Evolutionary conservation across 2,329 filamentous ascomycete genomes (phyloP).

Genomic region (Botrytis sinoallii): DNA sequence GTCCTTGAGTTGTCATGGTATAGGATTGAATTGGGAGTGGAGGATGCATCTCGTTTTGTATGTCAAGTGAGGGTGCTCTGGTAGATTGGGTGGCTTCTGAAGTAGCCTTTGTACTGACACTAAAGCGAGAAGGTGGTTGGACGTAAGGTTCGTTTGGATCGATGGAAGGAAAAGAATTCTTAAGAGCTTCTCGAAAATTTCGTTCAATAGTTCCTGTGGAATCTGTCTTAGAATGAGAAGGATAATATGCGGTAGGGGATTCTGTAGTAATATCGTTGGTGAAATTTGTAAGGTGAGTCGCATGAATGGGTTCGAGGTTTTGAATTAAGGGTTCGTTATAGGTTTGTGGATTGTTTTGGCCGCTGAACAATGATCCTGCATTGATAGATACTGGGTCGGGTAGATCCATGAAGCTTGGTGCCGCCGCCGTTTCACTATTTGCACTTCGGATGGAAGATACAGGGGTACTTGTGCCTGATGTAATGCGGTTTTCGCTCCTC

Average conservation of each 20-base stretch:
- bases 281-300: neutral
- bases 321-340: conserved; percentile 12
- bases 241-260: neutral
- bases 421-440: conserved; percentile 32
- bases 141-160: conserved; percentile 29
- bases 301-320: conserved; percentile 1
- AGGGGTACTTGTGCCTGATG: conserved; percentile 27
- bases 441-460: conserved; percentile 30
- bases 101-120: conserved; percentile 36
- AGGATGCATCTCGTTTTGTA: conserved; percentile 14
- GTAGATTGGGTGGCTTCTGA: conserved; percentile 33
- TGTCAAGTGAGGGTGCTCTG: conserved; percentile 27
- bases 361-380: conserved; percentile 23
- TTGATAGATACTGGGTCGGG: conserved; percentile 24
- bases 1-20: conserved; percentile 18
- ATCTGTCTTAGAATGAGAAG: conserved; percentile 20
- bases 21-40: conserved; percentile 16
- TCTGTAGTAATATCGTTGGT: neutral
- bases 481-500: conserved; percentile 45
- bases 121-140: conserved; percentile 37
- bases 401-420: conserved; percentile 25
- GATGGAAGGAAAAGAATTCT: conserved; percentile 23
- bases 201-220: conserved; percentile 31
- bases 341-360: conserved; percentile 22
- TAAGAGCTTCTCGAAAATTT: conserved; percentile 32